Percentiles rank a stretch among this genome's conserved stretches.
These are phyloP conservation scores for Cladobotryum mycophilum DNA, from an alignment of 2,329 filamentous ascomycete genomes.

Conservation along the genomic window DNA sequence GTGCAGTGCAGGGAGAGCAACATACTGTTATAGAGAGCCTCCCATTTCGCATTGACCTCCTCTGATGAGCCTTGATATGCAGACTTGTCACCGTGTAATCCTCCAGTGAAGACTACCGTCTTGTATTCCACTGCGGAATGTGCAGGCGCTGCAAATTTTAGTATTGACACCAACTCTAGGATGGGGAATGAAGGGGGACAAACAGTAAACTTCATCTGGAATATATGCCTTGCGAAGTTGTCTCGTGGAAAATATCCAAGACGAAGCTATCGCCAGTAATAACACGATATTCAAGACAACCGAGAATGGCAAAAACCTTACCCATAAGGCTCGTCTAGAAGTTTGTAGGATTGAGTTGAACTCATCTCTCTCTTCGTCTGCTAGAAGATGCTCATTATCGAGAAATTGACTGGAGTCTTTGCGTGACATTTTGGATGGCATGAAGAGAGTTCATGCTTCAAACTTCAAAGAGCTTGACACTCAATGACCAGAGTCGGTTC, in stretches of 20 bases:
- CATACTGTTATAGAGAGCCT: slow-evolving; percentile 35
- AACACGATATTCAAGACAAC: not conserved
- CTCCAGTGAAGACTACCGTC: slow-evolving; percentile 41
- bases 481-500: no score
- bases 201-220: no score
- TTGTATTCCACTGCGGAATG: slow-evolving; percentile 43
- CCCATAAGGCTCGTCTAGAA: no score
- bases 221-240: not conserved
- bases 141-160: slow-evolving; percentile 34
- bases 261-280: not conserved
- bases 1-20: not conserved
- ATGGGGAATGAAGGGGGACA: no score
- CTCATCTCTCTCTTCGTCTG: no score
- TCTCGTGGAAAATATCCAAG: not conserved
- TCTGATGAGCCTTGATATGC: slow-evolving; percentile 48
- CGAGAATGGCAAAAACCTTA: not conserved
- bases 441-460: no score
- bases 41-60: slow-evolving; percentile 51
- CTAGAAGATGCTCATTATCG: no score
- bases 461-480: no score
- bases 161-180: not conserved
- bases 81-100: slow-evolving; percentile 37
- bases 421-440: no score
- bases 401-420: no score
- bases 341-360: no score